Percentiles rank a stretch among this genome's conserved stretches.
These are phyloP conservation scores for Trichocomaceae sp. DNA, from an alignment of 2,329 filamentous ascomycete species.

Conservation along the genomic window DNA sequence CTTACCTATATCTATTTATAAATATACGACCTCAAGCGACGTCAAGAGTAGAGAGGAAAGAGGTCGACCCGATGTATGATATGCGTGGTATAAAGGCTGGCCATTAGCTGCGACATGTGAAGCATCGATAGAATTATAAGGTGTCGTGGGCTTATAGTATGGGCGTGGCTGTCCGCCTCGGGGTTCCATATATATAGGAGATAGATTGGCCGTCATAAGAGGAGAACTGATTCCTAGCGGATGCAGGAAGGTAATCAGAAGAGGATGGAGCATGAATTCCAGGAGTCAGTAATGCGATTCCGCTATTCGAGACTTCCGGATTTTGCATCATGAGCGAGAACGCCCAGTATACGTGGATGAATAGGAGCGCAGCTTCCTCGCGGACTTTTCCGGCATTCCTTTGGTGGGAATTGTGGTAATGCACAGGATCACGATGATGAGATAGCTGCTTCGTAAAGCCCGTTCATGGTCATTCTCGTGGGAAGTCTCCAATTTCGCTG, in stretches of 20 bases:
- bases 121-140: neutral
- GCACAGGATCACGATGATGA: neutral
- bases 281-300: constrained; percentile 31
- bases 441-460: neutral
- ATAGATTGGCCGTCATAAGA: neutral
- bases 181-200: neutral
- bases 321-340: constrained; percentile 35
- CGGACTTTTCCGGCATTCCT: constrained; percentile 29
- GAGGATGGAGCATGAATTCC: neutral
- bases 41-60: too few relatives aligned
- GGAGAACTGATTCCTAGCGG: neutral
- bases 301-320: constrained; percentile 38
- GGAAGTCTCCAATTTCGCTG: neutral
- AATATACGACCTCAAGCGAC: too few relatives aligned
- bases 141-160: neutral
- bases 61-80: neutral
- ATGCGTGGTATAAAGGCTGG: neutral
- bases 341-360: constrained; percentile 34
- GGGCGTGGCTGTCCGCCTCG: neutral
- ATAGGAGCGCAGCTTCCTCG: constrained; percentile 29
- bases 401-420: constrained; percentile 27
- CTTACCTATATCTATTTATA: too few relatives aligned
- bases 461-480: neutral
- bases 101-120: neutral
- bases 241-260: neutral